Evolutionary conservation across 140 eudicot genomes (phyloP).

Genomic region (Erigeron philadelphicus): DNA sequence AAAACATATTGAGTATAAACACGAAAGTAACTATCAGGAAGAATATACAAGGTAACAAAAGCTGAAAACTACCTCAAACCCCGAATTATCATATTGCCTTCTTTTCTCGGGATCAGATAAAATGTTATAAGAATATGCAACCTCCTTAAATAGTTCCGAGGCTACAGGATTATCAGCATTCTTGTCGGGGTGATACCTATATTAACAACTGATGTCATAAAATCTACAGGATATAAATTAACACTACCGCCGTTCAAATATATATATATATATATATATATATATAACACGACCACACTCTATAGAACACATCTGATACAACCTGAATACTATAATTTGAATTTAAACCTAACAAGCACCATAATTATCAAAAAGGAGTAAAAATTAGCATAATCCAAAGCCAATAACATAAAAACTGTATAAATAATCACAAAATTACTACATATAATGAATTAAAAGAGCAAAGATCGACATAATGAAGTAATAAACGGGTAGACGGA

Average conservation of each 20-base stretch:
- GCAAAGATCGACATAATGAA: background rate
- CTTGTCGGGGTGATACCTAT: conserved; percentile 97
- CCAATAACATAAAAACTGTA: background rate
- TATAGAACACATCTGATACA: conserved; percentile 4
- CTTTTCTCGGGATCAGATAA: conserved; percentile 90
- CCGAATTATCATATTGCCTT: conserved; percentile 82
- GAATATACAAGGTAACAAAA: background rate
- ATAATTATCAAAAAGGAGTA: background rate
- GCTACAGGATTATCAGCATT: conserved; percentile 93
- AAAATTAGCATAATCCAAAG: background rate
- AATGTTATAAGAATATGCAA: conserved; percentile 87
- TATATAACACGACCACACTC: conserved; percentile 15
- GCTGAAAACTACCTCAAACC: conserved; percentile 67
- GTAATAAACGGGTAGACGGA: no score
- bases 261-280: no score
- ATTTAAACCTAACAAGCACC: background rate
- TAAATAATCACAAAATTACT: background rate
- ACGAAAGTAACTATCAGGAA: background rate
- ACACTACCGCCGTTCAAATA: no score
- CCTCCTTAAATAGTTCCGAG: conserved; percentile 88
- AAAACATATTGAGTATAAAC: background rate
- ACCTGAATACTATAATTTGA: background rate
- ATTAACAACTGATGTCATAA: conserved; percentile 20
- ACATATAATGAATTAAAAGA: background rate
- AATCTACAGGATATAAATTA: conserved; percentile 1